phyloP scores from a whole-genome alignment of 371 early-diverging fungal species.

The Mycotypha africana region DNA sequence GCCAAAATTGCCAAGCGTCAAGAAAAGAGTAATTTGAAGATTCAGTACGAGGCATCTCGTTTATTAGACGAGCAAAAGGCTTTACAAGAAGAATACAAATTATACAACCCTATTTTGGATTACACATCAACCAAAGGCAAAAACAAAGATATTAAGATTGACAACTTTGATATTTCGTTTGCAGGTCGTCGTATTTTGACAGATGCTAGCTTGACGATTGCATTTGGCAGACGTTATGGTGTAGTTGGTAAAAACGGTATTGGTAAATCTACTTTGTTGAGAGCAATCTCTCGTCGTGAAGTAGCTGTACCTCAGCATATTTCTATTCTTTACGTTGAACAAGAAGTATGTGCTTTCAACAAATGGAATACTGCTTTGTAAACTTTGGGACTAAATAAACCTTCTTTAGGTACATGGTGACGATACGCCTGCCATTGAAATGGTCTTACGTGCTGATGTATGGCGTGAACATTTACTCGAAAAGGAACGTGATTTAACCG shows the following conservation, averaged over 20 bases:
- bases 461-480: conserved; percentile 87
- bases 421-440: conserved; percentile 80
- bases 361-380: too few relatives aligned
- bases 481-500: conserved; percentile 71
- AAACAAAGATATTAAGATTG: conserved; percentile 92
- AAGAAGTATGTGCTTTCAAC: conserved; percentile 75
- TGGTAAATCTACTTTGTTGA: conserved; percentile 94
- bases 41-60: conserved; percentile 73
- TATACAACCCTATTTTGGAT: conserved; percentile 80
- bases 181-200: conserved; percentile 92
- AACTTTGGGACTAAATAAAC: too few relatives aligned
- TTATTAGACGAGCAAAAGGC: conserved; percentile 69
- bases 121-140: conserved; percentile 81
- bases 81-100: conserved; percentile 61
- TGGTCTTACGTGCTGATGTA: conserved; percentile 92
- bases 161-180: conserved; percentile 94
- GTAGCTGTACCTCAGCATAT: conserved; percentile 83
- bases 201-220: conserved; percentile 77
- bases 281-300: conserved; percentile 89
- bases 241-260: conserved; percentile 99
- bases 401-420: conserved; percentile 76
- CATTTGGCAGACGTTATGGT: conserved; percentile 91
- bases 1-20: conserved; percentile 86
- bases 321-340: conserved; percentile 95
- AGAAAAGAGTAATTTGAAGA: conserved; percentile 51